phyloP scores from a whole-genome alignment of 2,329 filamentous ascomycete species.

The Talaromyces pinophilus region DNA sequence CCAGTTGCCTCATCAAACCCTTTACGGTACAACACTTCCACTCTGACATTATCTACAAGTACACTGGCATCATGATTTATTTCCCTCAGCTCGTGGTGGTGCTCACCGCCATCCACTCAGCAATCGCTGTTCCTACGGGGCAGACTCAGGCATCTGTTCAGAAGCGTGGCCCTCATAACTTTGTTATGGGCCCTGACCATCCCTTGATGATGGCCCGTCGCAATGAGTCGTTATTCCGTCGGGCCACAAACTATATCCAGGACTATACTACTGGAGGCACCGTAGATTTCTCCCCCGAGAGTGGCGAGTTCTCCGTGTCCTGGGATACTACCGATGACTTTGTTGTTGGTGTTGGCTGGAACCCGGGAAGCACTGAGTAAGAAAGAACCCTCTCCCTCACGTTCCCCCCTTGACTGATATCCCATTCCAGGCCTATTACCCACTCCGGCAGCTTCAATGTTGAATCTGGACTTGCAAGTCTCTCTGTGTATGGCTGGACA shows the following conservation, averaged over 20 bases:
- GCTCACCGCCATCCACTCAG: not conserved
- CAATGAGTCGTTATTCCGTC: not conserved
- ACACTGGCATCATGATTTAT: not conserved
- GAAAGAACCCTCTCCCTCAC: slow-evolving; percentile 18
- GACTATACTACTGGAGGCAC: slow-evolving; percentile 32
- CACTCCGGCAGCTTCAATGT: slow-evolving; percentile 28
- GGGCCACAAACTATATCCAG: slow-evolving; percentile 13
- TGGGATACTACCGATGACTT: slow-evolving; percentile 57
- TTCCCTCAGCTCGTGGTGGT: not conserved
- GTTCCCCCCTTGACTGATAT: not conserved
- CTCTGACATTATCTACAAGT: not conserved
- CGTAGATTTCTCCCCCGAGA: slow-evolving; percentile 50
- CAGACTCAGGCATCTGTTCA: not conserved
- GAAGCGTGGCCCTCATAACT: slow-evolving; percentile 8
- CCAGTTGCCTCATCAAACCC: not conserved
- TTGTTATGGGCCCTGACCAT: slow-evolving; percentile 6
- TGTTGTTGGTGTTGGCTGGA: slow-evolving; percentile 62
- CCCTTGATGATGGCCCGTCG: slow-evolving; percentile 8
- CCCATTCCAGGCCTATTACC: not conserved
- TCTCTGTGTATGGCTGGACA: slow-evolving; percentile 47
- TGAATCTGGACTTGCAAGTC: slow-evolving; percentile 37
- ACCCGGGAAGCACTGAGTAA: slow-evolving; percentile 55
- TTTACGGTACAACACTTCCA: not conserved
- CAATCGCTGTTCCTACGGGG: not conserved
- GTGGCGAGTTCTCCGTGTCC: slow-evolving; percentile 48